A percentile compares a stretch with the other conserved stretches of the same genome.
Conservation (phyloP, 2,329 filamentous ascomycete genomes). For the Waltergamsia citrina region DNA sequence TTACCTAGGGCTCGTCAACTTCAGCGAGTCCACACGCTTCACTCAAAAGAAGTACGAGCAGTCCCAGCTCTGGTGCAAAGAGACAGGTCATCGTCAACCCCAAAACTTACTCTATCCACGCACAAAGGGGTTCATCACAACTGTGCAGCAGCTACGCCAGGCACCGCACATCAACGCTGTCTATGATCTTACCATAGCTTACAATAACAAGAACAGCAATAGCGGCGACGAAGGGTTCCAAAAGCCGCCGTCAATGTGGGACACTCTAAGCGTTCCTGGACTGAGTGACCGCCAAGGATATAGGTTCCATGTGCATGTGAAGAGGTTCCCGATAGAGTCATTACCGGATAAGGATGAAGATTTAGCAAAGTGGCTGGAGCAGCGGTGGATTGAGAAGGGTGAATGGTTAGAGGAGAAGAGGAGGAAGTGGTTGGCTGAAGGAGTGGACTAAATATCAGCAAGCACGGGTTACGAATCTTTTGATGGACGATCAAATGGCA, state of each 20-base stretch:
- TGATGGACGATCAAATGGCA: no score
- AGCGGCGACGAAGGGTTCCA: no score
- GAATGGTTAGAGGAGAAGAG: constrained; percentile 31
- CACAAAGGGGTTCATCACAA: constrained; percentile 51
- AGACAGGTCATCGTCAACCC: constrained; percentile 38
- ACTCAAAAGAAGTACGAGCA: constrained; percentile 41
- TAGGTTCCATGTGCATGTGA: constrained; percentile 39
- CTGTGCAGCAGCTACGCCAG: constrained; percentile 43
- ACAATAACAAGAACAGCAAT: constrained; percentile 29
- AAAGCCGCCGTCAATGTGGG: constrained; percentile 40
- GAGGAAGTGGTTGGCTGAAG: neutral
- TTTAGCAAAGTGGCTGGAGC: constrained; percentile 42
- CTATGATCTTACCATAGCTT: constrained; percentile 46
- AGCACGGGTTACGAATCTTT: no score
- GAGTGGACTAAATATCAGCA: no score
- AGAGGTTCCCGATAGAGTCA: constrained; percentile 36
- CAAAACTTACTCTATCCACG: constrained; percentile 50
- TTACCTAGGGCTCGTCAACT: constrained; percentile 49
- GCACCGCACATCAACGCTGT: constrained; percentile 42
- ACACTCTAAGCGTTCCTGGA: constrained; percentile 32
- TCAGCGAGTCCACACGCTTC: constrained; percentile 54
- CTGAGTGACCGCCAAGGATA: constrained; percentile 29
- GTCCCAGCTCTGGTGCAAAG: constrained; percentile 41
- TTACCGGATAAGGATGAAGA: constrained; percentile 36
- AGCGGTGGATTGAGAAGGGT: constrained; percentile 43